Evolutionary conservation across 768 basidiomycete species (phyloP).

Genomic region (Naematelia aurantialba): DNA sequence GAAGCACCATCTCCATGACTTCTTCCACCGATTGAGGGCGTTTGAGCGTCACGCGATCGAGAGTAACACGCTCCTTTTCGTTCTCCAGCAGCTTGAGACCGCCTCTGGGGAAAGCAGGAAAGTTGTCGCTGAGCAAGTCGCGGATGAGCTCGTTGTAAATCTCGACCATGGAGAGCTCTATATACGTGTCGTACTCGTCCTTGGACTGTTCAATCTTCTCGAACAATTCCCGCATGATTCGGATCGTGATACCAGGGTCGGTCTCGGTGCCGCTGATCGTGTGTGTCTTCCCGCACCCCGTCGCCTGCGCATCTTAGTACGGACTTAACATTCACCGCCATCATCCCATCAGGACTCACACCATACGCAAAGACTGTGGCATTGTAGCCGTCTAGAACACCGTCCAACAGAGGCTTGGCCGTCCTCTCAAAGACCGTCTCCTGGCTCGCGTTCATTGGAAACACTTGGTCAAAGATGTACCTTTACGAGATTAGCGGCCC

Average conservation of each 20-base stretch:
- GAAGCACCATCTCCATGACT: conserved; percentile 86
- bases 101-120: conserved; percentile 65
- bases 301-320: conserved; percentile 62
- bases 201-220: conserved; percentile 82
- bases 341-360: conserved; percentile 57
- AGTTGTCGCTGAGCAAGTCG: conserved; percentile 74
- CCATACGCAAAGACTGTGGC: conserved; percentile 98
- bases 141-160: conserved; percentile 99
- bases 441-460: conserved; percentile 74
- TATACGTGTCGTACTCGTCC: conserved; percentile 98
- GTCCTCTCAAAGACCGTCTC: conserved; percentile 83
- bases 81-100: conserved; percentile 92
- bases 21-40: conserved; percentile 79
- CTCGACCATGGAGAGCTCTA: conserved; percentile 95
- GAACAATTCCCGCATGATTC: conserved; percentile 96
- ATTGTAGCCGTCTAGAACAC: conserved; percentile 89
- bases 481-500: conserved; percentile 15
- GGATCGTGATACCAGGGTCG: conserved; percentile 91
- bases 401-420: conserved; percentile 69
- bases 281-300: conserved; percentile 99
- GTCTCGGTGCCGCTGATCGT: conserved; percentile 88
- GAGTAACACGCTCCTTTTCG: conserved; percentile 72
- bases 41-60: conserved; percentile 77
- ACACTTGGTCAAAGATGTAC: conserved; percentile 95
- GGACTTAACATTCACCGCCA: conserved; percentile 3